A percentile compares a stretch with the other conserved stretches of the same genome.
Evolutionary conservation across 1,284 basidiomycete species (phyloP).

Genomic region (Marasmius tenuissimus): DNA sequence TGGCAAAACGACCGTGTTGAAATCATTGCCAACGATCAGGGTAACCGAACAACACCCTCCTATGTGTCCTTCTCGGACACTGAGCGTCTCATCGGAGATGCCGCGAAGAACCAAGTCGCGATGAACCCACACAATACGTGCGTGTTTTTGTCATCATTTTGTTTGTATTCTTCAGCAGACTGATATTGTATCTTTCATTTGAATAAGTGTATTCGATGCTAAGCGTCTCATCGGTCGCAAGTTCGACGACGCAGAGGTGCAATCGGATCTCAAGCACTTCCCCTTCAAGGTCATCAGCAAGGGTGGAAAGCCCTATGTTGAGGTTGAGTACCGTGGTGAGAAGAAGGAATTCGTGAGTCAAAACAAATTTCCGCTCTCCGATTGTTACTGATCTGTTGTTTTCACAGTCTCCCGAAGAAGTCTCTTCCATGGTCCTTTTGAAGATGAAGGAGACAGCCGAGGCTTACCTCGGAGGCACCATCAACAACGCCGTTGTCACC

Average conservation of each 20-base stretch:
- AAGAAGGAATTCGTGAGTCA: conserved; percentile 71
- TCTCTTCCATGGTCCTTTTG: conserved; percentile 80
- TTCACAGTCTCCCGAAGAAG: conserved; percentile 73
- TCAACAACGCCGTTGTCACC: conserved; percentile 50
- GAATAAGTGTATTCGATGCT: conserved; percentile 68
- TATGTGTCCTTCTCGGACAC: conserved; percentile 78
- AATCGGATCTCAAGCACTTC: conserved; percentile 78
- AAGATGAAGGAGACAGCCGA: conserved; percentile 90
- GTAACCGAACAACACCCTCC: conserved; percentile 84
- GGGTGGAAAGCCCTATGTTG: conserved; percentile 73
- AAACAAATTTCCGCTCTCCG: not conserved
- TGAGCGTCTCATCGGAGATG: conserved; percentile 80
- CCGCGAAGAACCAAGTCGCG: conserved; percentile 76
- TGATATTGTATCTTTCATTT: conserved; percentile 13
- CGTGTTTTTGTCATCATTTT: conserved; percentile 13
- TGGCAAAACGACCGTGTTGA: conserved; percentile 68
- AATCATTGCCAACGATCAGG: conserved; percentile 85
- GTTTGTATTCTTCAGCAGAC: conserved; percentile 2
- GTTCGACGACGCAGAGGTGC: conserved; percentile 72
- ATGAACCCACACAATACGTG: conserved; percentile 50
- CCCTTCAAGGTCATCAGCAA: conserved; percentile 76
- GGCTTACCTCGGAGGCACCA: conserved; percentile 66
- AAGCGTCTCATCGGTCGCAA: conserved; percentile 83
- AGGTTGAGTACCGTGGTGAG: conserved; percentile 76
- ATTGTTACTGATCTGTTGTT: not conserved